A percentile compares a stretch with the other conserved stretches of the same genome.
Conservation (phyloP, 176 grass and related monocot genomes). For the Aegilops longissima region DNA sequence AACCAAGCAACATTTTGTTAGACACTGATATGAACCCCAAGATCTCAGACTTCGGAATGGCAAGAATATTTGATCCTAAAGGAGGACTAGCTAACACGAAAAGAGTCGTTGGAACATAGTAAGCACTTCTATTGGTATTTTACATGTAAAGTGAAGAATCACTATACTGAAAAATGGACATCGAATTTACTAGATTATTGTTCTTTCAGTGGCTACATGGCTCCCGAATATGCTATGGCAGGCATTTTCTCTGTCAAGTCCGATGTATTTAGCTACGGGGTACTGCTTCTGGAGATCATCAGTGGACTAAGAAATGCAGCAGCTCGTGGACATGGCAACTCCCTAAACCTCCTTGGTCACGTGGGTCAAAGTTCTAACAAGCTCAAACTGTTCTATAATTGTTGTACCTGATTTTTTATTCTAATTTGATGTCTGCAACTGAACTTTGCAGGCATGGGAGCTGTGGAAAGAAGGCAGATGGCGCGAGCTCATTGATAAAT, state of each 20-base stretch:
- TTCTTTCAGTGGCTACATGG: slow-evolving; percentile 63
- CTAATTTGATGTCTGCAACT: neutral
- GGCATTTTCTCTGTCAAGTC: slow-evolving; percentile 55
- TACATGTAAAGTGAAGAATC: neutral
- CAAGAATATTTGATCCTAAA: slow-evolving; percentile 57
- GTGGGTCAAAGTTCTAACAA: slow-evolving; percentile 25
- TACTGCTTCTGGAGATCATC: slow-evolving; percentile 57
- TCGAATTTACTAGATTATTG: neutral
- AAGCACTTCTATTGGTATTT: slow-evolving; percentile 32
- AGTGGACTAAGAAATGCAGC: slow-evolving; percentile 51
- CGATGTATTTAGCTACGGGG: slow-evolving; percentile 61
- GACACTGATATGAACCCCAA: slow-evolving; percentile 68
- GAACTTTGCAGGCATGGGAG: slow-evolving; percentile 53
- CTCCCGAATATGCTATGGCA: slow-evolving; percentile 58
- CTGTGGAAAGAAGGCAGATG: slow-evolving; percentile 52
- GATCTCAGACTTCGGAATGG: slow-evolving; percentile 68
- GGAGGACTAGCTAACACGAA: slow-evolving; percentile 50
- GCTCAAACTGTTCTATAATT: neutral
- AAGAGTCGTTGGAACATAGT: slow-evolving; percentile 62
- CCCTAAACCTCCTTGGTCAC: slow-evolving; percentile 49
- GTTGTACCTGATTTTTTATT: neutral
- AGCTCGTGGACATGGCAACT: slow-evolving; percentile 24
- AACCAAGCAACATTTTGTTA: slow-evolving; percentile 63
- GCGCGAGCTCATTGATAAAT: slow-evolving; percentile 48
- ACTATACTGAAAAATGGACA: neutral